Evolutionary conservation across 1,139 yeast species (phyloP).

Genomic region (Casaregolazyma lundiana): DNA sequence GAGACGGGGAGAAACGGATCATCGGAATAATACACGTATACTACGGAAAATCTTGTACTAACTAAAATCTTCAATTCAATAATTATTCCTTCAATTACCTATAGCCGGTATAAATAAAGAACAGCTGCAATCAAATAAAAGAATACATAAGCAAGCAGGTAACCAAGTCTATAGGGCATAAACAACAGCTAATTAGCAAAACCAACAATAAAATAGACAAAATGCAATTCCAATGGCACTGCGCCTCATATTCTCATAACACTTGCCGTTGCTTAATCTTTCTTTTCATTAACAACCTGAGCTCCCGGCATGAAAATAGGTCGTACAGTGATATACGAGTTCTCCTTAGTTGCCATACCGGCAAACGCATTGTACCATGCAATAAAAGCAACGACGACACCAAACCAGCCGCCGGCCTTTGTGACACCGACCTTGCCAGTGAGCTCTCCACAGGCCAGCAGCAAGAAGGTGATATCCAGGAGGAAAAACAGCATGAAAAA

Average conservation of each 20-base stretch:
- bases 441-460: constrained; percentile 59
- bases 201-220: too few relatives aligned
- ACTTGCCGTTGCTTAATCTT: background rate
- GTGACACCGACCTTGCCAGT: constrained; percentile 39
- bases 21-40: too few relatives aligned
- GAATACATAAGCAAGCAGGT: too few relatives aligned
- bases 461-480: constrained; percentile 60
- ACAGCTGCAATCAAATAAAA: too few relatives aligned
- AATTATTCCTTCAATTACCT: too few relatives aligned
- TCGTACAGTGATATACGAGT: constrained; percentile 57
- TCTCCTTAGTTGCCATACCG: constrained; percentile 71
- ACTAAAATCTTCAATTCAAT: too few relatives aligned
- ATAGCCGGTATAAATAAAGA: too few relatives aligned
- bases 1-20: too few relatives aligned
- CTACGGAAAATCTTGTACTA: too few relatives aligned
- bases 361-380: constrained; percentile 93
- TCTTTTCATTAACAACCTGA: constrained; percentile 10
- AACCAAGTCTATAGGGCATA: too few relatives aligned
- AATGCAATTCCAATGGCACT: too few relatives aligned
- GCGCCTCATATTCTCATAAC: background rate
- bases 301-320: constrained; percentile 40
- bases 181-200: too few relatives aligned
- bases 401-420: constrained; percentile 77
- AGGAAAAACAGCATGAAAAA: constrained; percentile 65
- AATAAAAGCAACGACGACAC: constrained; percentile 69